Evolutionary conservation across 768 basidiomycete species (phyloP), one percentile per base, ranked within the genome.

Genomic region (Kwoniella sp.): DNA sequence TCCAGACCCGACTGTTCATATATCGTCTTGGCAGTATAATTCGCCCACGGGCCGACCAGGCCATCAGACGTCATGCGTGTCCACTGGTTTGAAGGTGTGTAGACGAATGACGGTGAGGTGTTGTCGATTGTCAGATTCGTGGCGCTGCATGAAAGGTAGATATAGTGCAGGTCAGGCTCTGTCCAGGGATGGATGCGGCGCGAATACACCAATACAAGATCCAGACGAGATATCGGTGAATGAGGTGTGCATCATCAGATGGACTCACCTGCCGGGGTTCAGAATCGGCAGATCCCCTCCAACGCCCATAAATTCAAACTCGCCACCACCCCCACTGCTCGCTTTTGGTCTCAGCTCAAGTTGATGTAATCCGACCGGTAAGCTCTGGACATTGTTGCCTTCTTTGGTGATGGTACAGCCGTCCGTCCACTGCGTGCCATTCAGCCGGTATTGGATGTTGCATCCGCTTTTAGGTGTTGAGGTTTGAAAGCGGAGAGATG

Each of bases 231-330:
- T 13, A 37, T 37, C 34, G 34, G 34, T 37, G 34, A 7, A 37
- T 13, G 13, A 7, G 5, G 34, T 37, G 34, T 37, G 13, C 34
- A 37, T n/a, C n/a, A n/a, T n/a, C n/a, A n/a, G n/a, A 31, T 55
- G 22, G 2, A 51, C 65, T 61, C 28, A 67, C 66, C 55, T 53
- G 31, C 60, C 66, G 1, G 31, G 2, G 23, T 17, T 53, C n/a
- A 15, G 25, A 17, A 62, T 48, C 1, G 59, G 62, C 30, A 61
- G 38, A 37, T 65, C 53, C 22, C 68, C 68, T 31, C 31, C 34
- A 5, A 69, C 12, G 11, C 68, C 68, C 47, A 62, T 48, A 29
- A 69, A 69, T 34, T 65, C 45, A n/a, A 69, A 29, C 25, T 47
- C 45, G 7, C 8, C 8, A 2, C 23, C 54, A 56, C 30, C 50